These are phyloP conservation scores for Danielia reshetovae DNA, from an alignment of 805 yeast genomes.

Conservation along the genomic window DNA sequence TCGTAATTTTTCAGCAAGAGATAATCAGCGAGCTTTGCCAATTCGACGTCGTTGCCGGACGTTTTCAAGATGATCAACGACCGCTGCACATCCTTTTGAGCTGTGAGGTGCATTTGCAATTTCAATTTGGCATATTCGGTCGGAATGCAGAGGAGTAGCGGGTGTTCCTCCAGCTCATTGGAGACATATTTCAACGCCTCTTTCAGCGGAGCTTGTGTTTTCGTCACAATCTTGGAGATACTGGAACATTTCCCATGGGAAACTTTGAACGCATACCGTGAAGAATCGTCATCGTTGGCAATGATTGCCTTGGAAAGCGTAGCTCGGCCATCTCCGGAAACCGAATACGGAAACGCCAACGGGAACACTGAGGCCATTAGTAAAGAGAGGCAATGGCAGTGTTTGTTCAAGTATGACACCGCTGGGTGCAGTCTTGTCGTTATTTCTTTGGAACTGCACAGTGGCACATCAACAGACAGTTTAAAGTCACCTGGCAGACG, in stretches of 20 bases:
- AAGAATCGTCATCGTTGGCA: conserved; percentile 24
- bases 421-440: background rate
- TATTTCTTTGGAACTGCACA: too few relatives aligned
- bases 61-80: conserved; percentile 33
- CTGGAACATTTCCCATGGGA: conserved; percentile 19
- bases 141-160: conserved; percentile 30
- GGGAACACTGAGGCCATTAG: conserved; percentile 13
- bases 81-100: conserved; percentile 9
- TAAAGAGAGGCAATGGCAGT: background rate
- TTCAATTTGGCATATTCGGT: conserved; percentile 20
- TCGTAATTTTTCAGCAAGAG: conserved; percentile 8
- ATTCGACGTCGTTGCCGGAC: conserved; percentile 12
- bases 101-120: conserved; percentile 24
- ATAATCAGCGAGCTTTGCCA: conserved; percentile 8
- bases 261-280: conserved; percentile 19
- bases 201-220: conserved; percentile 9
- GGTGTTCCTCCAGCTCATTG: conserved; percentile 18
- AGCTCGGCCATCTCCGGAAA: conserved; percentile 11
- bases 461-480: too few relatives aligned
- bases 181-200: conserved; percentile 25
- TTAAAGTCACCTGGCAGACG: too few relatives aligned
- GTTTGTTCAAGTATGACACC: background rate
- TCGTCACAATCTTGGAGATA: conserved; percentile 15
- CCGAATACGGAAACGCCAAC: conserved; percentile 27
- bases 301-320: conserved; percentile 21